Conservation (phyloP, 768 basidiomycete genomes). For the Lentinus tigrinus region DNA sequence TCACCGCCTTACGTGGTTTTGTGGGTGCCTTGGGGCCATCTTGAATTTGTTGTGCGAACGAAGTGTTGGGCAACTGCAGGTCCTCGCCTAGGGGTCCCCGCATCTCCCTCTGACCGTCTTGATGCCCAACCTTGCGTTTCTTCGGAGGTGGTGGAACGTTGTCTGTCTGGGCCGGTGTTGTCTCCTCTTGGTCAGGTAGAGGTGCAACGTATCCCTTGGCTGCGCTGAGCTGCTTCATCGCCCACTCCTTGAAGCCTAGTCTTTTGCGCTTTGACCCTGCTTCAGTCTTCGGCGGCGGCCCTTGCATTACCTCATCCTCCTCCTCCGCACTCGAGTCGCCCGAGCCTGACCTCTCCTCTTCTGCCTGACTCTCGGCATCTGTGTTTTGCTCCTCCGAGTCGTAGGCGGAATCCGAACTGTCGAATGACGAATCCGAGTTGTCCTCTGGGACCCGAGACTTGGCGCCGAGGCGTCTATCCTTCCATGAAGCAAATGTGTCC, state of each 20-base stretch:
- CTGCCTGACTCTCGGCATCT: conserved; percentile 21
- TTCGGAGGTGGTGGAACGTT: conserved; percentile 34
- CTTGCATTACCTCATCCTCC: conserved; percentile 14
- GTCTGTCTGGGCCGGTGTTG: not conserved
- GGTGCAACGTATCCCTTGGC: conserved; percentile 43
- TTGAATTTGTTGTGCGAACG: conserved; percentile 54
- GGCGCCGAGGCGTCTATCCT: conserved; percentile 18
- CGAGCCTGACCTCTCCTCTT: conserved; percentile 17
- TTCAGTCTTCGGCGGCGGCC: conserved; percentile 22
- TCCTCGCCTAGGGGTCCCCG: conserved; percentile 82
- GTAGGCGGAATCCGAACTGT: conserved; percentile 77
- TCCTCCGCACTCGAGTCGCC: conserved; percentile 10
- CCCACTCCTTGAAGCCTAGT: conserved; percentile 87
- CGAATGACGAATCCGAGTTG: conserved; percentile 63
- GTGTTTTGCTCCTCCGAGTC: conserved; percentile 35
- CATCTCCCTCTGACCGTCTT: conserved; percentile 40
- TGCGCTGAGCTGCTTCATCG: conserved; percentile 66
- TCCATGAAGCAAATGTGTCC: conserved; percentile 60
- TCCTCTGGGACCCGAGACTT: conserved; percentile 22
- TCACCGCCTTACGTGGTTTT: conserved; percentile 39
- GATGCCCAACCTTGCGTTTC: conserved; percentile 44
- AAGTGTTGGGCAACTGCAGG: conserved; percentile 62
- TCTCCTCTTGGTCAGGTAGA: not conserved
- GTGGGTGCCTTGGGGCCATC: conserved; percentile 13
- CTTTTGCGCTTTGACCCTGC: conserved; percentile 37